Conservation (phyloP, 2,329 filamentous ascomycete species). For the Penicillium sumatraense region DNA sequence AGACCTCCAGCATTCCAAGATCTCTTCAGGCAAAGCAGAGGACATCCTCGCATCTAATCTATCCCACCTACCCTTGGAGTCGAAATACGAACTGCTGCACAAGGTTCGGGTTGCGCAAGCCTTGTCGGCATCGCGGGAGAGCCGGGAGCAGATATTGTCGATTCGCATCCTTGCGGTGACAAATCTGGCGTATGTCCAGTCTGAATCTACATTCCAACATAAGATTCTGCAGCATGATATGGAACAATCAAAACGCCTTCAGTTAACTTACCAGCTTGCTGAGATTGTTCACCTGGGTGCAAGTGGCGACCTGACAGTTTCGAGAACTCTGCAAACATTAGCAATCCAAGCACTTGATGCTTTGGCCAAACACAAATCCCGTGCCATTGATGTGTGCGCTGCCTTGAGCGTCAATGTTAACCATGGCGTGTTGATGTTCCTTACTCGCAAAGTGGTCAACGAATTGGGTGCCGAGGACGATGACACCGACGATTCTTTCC, state of each 20-base stretch:
- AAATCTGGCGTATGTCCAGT: slow-evolving; percentile 88
- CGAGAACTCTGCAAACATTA: slow-evolving; percentile 78
- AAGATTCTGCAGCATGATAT: slow-evolving; percentile 85
- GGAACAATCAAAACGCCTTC: slow-evolving; percentile 85
- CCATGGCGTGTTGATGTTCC: slow-evolving; percentile 91
- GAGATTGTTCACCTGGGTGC: slow-evolving; percentile 86
- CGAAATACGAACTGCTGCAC: slow-evolving; percentile 83
- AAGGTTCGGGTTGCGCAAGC: slow-evolving; percentile 83
- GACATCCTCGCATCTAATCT: slow-evolving; percentile 49
- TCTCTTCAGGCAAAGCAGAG: slow-evolving; percentile 46
- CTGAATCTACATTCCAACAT: slow-evolving; percentile 80
- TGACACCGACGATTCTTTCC: slow-evolving; percentile 63
- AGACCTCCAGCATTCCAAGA: slow-evolving; percentile 63
- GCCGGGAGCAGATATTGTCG: slow-evolving; percentile 75
- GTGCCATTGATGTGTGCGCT: slow-evolving; percentile 79
- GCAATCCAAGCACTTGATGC: slow-evolving; percentile 82
- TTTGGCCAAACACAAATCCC: slow-evolving; percentile 77
- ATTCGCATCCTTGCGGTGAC: slow-evolving; percentile 84
- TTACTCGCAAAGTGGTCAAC: slow-evolving; percentile 86
- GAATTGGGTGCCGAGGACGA: slow-evolving; percentile 71
- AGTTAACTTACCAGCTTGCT: slow-evolving; percentile 88
- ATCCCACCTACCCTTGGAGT: slow-evolving; percentile 69
- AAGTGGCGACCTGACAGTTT: slow-evolving; percentile 69
- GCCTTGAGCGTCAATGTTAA: slow-evolving; percentile 96
- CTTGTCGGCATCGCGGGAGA: slow-evolving; percentile 66